Evolutionary conservation across 75 land plant species (phyloP).

Genomic region (Pseudotsuga menziesii): DNA sequence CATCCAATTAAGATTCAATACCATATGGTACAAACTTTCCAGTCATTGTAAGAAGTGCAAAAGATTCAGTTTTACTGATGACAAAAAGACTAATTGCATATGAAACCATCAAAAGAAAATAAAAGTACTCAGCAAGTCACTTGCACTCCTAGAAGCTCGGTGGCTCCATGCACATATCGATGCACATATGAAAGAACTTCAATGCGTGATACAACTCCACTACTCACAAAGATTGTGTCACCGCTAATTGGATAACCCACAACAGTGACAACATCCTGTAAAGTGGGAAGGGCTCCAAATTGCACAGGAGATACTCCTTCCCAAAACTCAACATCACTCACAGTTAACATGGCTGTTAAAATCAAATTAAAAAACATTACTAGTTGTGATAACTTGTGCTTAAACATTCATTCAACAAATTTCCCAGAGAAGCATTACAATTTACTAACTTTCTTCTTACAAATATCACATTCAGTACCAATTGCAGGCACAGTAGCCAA

Average conservation of each 20-base stretch:
- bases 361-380: slow-evolving; percentile 5
- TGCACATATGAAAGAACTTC: slow-evolving; percentile 95
- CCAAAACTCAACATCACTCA: slow-evolving; percentile 94
- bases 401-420: background rate
- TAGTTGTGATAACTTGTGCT: background rate
- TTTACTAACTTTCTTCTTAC: slow-evolving; percentile 23
- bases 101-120: background rate
- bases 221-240: slow-evolving; percentile 96
- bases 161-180: too few relatives aligned
- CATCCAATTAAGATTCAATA: background rate
- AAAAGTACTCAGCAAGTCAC: slow-evolving; percentile 20
- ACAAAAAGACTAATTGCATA: background rate
- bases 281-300: slow-evolving; percentile 84
- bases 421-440: background rate
- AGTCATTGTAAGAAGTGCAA: background rate
- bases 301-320: slow-evolving; percentile 84
- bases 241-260: slow-evolving; percentile 98
- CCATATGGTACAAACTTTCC: background rate
- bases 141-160: slow-evolving; percentile 95
- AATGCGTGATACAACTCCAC: slow-evolving; percentile 96
- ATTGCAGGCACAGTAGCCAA: slow-evolving; percentile 91
- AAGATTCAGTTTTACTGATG: background rate
- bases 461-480: slow-evolving; percentile 97
- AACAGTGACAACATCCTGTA: slow-evolving; percentile 97
- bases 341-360: slow-evolving; percentile 84